A percentile compares a stretch with the other conserved stretches of the same genome.
These are phyloP conservation scores for Blastobotrys apis DNA, from an alignment of 1,139 yeast species.

Conservation along the genomic window DNA sequence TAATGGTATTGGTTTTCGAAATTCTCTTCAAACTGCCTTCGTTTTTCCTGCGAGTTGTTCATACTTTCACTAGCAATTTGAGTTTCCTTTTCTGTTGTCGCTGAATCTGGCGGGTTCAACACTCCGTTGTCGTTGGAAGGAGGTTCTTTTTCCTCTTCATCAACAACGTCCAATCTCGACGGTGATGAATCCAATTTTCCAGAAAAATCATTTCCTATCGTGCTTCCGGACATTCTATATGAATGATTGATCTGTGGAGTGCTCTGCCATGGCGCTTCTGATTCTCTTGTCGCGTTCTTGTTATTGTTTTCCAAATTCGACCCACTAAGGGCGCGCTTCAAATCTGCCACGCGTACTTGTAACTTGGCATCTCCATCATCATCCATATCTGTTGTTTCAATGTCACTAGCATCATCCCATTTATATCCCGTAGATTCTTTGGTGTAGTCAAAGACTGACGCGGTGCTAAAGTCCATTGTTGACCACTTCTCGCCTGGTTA, in stretches of 20 bases:
- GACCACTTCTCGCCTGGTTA: too few species aligned
- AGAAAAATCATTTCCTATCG: slow-evolving; percentile 13
- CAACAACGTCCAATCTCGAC: neutral
- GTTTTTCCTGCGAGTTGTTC: neutral
- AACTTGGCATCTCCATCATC: slow-evolving; percentile 2
- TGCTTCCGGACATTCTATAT: slow-evolving; percentile 18
- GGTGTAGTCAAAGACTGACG: slow-evolving; percentile 13
- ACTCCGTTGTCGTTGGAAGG: neutral
- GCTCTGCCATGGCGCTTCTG: slow-evolving; percentile 7
- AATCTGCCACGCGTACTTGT: slow-evolving; percentile 9
- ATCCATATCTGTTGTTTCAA: slow-evolving; percentile 10
- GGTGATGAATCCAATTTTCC: slow-evolving; percentile 1
- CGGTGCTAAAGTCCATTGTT: slow-evolving; percentile 9
- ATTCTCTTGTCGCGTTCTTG: too few species aligned
- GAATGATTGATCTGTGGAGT: slow-evolving; percentile 15
- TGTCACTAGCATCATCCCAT: slow-evolving; percentile 13
- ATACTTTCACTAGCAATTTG: neutral
- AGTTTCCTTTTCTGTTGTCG: neutral
- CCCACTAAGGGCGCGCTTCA: slow-evolving; percentile 10
- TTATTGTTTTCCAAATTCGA: neutral
- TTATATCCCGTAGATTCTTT: slow-evolving; percentile 13
- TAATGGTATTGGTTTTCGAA: neutral
- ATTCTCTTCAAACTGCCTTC: neutral
- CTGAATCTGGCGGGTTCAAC: neutral
- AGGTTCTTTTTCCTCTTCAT: neutral